A percentile compares a stretch with the other conserved stretches of the same genome.
These are phyloP conservation scores for Torulaspora indica DNA, from an alignment of 805 yeast species.

Conservation along the genomic window DNA sequence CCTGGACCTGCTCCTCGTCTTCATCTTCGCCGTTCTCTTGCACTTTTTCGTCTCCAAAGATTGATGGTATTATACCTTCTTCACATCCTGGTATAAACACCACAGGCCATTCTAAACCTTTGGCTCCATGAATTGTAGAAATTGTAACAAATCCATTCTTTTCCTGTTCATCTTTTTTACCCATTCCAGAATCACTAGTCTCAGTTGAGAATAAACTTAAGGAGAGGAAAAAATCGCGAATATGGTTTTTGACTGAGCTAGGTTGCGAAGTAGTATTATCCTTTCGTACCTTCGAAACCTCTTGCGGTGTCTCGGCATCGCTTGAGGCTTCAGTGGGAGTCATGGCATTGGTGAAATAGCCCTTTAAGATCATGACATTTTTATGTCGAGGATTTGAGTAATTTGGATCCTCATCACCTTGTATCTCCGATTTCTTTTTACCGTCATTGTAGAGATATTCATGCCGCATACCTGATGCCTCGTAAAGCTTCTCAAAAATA, in stretches of 20 bases:
- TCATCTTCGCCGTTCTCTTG: constrained; percentile 26
- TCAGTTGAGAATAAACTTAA: constrained; percentile 36
- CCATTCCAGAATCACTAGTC: constrained; percentile 17
- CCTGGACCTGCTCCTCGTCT: constrained; percentile 26
- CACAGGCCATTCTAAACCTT: constrained; percentile 94
- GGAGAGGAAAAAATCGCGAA: constrained; percentile 37
- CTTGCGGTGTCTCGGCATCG: background rate
- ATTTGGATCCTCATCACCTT: constrained; percentile 22
- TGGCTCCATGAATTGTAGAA: constrained; percentile 87
- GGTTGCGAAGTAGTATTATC: background rate
- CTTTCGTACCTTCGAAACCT: background rate
- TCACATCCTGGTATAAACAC: constrained; percentile 75
- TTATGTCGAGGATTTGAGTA: constrained; percentile 27
- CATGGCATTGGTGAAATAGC: constrained; percentile 19
- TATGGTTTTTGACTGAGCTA: constrained; percentile 11
- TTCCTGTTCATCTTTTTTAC: constrained; percentile 20
- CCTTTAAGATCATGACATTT: constrained; percentile 25
- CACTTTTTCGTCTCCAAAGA: constrained; percentile 39
- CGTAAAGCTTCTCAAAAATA: constrained; percentile 31
- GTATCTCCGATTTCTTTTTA: constrained; percentile 22
- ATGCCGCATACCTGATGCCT: constrained; percentile 29
- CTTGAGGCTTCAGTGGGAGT: constrained; percentile 2
- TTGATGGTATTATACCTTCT: constrained; percentile 63
- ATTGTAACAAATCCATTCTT: constrained; percentile 42
- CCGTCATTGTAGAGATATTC: constrained; percentile 28